These are phyloP conservation scores for Trichosanthes cucumerina DNA, from an alignment of 306 rosid genomes.

Conservation along the genomic window DNA sequence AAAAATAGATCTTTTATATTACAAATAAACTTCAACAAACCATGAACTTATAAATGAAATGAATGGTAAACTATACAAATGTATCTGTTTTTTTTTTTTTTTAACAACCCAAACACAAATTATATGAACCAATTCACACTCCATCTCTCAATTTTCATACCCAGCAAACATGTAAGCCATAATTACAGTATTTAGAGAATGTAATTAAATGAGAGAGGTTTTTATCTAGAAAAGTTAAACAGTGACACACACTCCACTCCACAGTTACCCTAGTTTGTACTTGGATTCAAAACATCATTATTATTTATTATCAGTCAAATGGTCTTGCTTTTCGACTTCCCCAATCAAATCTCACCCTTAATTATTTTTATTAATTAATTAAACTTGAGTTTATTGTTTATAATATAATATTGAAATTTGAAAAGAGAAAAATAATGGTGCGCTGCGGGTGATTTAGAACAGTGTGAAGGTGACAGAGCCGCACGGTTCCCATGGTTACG, in stretches of 20 bases:
- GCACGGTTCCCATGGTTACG: conserved; percentile 20
- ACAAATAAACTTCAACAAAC: too few relatives aligned
- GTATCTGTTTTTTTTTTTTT: too few relatives aligned
- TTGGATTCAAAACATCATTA: background rate
- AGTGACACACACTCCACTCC: background rate
- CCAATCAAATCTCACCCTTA: background rate
- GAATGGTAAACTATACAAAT: too few relatives aligned
- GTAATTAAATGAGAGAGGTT: too few relatives aligned
- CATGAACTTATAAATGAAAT: too few relatives aligned
- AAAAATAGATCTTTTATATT: too few relatives aligned
- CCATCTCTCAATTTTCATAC: too few relatives aligned
- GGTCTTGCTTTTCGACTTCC: background rate
- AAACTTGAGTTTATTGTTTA: background rate
- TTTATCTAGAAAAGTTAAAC: background rate
- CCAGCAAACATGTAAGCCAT: too few relatives aligned
- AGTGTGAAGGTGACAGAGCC: conserved; percentile 3
- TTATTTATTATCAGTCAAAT: background rate
- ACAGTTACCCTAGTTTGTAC: background rate
- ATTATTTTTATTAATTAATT: background rate
- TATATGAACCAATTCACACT: too few relatives aligned
- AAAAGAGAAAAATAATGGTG: background rate
- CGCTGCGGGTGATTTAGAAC: background rate
- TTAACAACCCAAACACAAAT: too few relatives aligned
- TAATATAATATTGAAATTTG: background rate
- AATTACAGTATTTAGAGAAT: too few relatives aligned